Percentiles rank a stretch among this genome's conserved stretches.
Evolutionary conservation across 306 rosid species (phyloP).

Genomic region (Medicago truncatula): MtrunA17r5.0-ANR NC_053044.1:13346501-13347000

Average conservation of each 20-base stretch:
- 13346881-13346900: background rate
- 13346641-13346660: background rate
- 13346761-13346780: background rate
- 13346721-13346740: background rate
- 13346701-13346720: background rate
- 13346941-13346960: background rate
- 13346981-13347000: background rate
- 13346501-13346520: no score
- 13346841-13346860: background rate
- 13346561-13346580: background rate
- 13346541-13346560: background rate
- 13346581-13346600: background rate
- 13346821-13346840: no score
- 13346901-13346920: background rate
- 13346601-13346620: background rate
- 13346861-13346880: background rate
- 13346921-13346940: background rate
- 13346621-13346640: background rate
- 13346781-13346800: background rate
- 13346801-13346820: background rate
- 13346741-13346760: background rate
- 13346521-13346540: no score
- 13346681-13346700: background rate
- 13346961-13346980: background rate
- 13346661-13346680: background rate